Evolutionary conservation across 768 basidiomycete genomes (phyloP), one percentile per base, ranked within the genome.

Genomic region (Pulveroboletus sp.): DNA sequence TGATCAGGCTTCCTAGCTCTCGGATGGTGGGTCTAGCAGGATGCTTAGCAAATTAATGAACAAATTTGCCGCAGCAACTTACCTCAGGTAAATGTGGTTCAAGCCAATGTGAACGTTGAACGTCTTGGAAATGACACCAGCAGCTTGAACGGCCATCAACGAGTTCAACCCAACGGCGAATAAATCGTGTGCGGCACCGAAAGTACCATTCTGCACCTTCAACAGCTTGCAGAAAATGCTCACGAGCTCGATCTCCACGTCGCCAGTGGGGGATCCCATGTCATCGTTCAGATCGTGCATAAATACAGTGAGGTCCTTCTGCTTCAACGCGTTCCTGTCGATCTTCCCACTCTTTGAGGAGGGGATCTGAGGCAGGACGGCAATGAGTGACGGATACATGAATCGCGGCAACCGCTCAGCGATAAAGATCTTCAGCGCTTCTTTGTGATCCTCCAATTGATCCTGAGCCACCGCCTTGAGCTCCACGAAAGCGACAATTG

Each of bases 121-220:
- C 6, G 62, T 66, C 56, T 62, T 65, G 26, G 64, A 62, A 23
- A 66, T 45, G 23, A 60, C 10, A 30, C 64, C 64, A 40, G 64
- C 64, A 1, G 62, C 64, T 49, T 66, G 64, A n/a, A 65, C 64
- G 10, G 64, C 64, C 64, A 65, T 66, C 41, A 66, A 42, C 20
- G 64, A 64, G 50, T 65, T 66, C 56, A 65, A 37, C 23, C 64
- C 64, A 14, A 65, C 50, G 14, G 64, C 63, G 36, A 65, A 65
- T 19, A 65, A 47, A 38, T 65, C 64, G n/a, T 64, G 64, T 8
- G 53, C 56, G 19, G 58, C 60, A 16, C 64, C 64, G 23, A 65
- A 65, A 16, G 46, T 39, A 24, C 56, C 49, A 34, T 46, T 54
- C 8, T 54, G 55, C 17, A 58, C 50, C 45, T 59, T 66, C 42